phyloP scores from a whole-genome alignment of 306 rosid genomes.

The Albizia julibrissin region DNA sequence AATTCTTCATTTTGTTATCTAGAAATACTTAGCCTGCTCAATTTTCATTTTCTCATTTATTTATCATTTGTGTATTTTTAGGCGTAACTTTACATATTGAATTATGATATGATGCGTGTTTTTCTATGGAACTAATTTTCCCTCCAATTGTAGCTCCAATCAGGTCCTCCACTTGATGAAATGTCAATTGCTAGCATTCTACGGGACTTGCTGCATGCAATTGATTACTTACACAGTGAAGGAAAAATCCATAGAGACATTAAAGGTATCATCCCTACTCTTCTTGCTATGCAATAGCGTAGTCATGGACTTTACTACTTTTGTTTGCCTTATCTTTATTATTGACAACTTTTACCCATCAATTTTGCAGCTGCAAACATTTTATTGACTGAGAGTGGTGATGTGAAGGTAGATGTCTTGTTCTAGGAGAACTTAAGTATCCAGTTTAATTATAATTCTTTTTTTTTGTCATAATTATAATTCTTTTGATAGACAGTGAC shows the following conservation, averaged over 20 bases:
- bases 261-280: constrained; percentile 65
- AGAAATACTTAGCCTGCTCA: not conserved
- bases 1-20: not conserved
- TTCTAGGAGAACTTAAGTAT: constrained; percentile 23
- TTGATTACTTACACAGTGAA: constrained; percentile 91
- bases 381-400: constrained; percentile 87
- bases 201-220: constrained; percentile 92
- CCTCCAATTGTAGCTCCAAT: constrained; percentile 76
- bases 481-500: constrained; percentile 22
- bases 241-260: constrained; percentile 98
- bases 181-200: constrained; percentile 89
- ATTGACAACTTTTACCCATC: constrained; percentile 35
- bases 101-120: constrained; percentile 13
- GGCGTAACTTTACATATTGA: constrained; percentile 2
- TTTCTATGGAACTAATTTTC: constrained; percentile 27
- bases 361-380: constrained; percentile 96
- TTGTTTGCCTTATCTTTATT: constrained; percentile 29
- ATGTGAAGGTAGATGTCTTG: constrained; percentile 78
- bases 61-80: constrained; percentile 1
- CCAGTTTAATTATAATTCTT: constrained; percentile 13
- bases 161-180: constrained; percentile 96
- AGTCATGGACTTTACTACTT: constrained; percentile 23
- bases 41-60: constrained; percentile 1
- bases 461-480: not conserved
- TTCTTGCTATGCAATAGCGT: constrained; percentile 18